Evolutionary conservation across 2,329 filamentous ascomycete species (phyloP), one percentile per base, ranked within the genome.

Genomic region (Fusarium xyrophilum): DNA sequence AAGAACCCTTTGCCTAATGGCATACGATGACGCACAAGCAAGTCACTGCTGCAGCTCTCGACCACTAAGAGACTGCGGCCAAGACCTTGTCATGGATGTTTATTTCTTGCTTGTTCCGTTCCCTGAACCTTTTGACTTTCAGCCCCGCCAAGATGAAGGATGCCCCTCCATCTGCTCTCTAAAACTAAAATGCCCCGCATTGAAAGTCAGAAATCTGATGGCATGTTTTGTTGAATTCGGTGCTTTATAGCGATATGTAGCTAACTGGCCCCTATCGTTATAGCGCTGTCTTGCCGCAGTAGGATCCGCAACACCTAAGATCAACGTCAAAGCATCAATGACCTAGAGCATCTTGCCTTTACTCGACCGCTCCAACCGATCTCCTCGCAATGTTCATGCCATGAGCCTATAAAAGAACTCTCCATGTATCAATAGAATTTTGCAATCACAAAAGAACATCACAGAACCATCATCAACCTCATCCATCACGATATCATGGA

Each of bases 401-500:
- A 74, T 69, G 66, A 73, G 60, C 60, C 51, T 36, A 25, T 42
- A 25, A 21, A 46, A 65, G 36, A 43, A 64, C 59, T 48, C 21
- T 73, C 63, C 52, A 73, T 73, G 70, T 66, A 73, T 57, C 51
- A 54, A 60, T 65, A 71, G 59, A 43, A 53, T 56, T 25, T 39
- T 32, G 44, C 50, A 53, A 25, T 46, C 51, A 67, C 39, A 60
- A 48, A 48, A 47, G 65, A 25, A 66, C n/a, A 28, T 36, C 25
- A 36, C 21, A 54, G 33, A 38, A 38, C 19, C 38, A 58, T 36
- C 19, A 65, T 50, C 38, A 46, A 46, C 36, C 46, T 40, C 59
- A 53, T 44, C 44, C 63, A 46, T 52, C 67, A 72, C 76, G 75
- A 74, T 63, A 75, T 71, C 71, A 88, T 88, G 85, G 85, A 87